These are phyloP conservation scores for Yamadazyma sp. DNA, from an alignment of 1,139 yeast species.

Conservation along the genomic window DNA sequence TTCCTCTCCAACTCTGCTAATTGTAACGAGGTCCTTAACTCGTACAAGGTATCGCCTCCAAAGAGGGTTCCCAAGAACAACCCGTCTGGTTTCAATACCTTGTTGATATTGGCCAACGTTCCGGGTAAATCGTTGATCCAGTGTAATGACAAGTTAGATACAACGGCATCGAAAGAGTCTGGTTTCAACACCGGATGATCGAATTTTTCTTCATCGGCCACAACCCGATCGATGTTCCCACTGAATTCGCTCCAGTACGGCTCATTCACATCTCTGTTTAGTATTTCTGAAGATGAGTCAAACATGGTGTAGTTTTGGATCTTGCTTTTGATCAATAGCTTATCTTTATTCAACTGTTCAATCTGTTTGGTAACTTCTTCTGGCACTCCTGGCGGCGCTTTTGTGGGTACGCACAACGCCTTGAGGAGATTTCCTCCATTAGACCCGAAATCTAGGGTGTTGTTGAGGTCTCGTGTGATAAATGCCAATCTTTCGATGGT, in stretches of 20 bases:
- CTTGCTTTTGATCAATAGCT: constrained; percentile 48
- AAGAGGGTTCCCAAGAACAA: constrained; percentile 80
- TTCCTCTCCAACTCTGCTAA: constrained; percentile 77
- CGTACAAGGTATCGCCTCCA: constrained; percentile 83
- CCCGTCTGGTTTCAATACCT: constrained; percentile 77
- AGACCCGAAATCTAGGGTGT: constrained; percentile 70
- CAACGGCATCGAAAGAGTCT: constrained; percentile 67
- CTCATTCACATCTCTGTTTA: constrained; percentile 48
- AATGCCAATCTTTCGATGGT: constrained; percentile 77
- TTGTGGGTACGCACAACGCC: constrained; percentile 33
- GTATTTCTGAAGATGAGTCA: constrained; percentile 57
- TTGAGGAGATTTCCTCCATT: constrained; percentile 63
- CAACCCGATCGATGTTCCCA: constrained; percentile 47
- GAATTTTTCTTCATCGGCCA: constrained; percentile 68
- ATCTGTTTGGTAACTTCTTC: constrained; percentile 28
- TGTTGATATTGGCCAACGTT: constrained; percentile 55
- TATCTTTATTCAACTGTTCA: constrained; percentile 51
- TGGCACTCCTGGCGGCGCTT: constrained; percentile 26
- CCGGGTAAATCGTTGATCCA: constrained; percentile 86
- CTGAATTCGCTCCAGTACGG: constrained; percentile 37
- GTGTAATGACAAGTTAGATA: constrained; percentile 74
- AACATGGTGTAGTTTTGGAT: constrained; percentile 63
- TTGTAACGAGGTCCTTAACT: constrained; percentile 75
- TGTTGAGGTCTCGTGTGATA: constrained; percentile 61
- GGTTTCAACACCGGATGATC: constrained; percentile 36